Percentiles rank a stretch among this genome's conserved stretches.
phyloP scores from a whole-genome alignment of 2,329 filamentous ascomycete species.

The Epichloe typhina region DNA sequence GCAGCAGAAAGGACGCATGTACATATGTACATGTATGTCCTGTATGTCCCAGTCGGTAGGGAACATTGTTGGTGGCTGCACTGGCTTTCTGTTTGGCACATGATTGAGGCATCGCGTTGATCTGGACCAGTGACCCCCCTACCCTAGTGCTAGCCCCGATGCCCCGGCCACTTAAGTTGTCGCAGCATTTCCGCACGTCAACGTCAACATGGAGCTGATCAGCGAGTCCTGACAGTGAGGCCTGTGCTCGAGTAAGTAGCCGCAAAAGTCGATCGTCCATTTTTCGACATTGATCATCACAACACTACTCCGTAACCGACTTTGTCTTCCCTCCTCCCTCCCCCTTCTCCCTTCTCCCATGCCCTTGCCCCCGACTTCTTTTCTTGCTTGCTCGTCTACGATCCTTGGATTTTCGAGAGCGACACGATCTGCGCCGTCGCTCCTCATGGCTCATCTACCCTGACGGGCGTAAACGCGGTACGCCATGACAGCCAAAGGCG shows the following conservation, averaged over 20 bases:
- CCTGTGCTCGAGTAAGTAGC: not conserved
- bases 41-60: too few relatives aligned
- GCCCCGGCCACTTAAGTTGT: too few relatives aligned
- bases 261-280: not conserved
- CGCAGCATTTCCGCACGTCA: too few relatives aligned
- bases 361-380: not conserved
- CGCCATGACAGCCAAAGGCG: constrained; percentile 4
- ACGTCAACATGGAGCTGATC: too few relatives aligned
- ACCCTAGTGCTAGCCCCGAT: too few relatives aligned
- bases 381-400: constrained; percentile 2
- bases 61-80: too few relatives aligned
- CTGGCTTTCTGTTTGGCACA: too few relatives aligned
- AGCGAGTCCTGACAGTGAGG: not conserved
- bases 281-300: not conserved
- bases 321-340: not conserved
- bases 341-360: not conserved
- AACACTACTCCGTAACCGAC: too few relatives aligned
- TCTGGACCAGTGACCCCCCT: too few relatives aligned
- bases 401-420: not conserved
- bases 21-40: too few relatives aligned
- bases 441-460: constrained; percentile 13
- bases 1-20: too few relatives aligned
- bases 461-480: constrained; percentile 11
- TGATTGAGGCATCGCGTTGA: too few relatives aligned
- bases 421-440: constrained; percentile 1